Base-by-base conservation (phyloP, 2,329 filamentous ascomycete genomes). In the Helminthosporium solani region DNA sequence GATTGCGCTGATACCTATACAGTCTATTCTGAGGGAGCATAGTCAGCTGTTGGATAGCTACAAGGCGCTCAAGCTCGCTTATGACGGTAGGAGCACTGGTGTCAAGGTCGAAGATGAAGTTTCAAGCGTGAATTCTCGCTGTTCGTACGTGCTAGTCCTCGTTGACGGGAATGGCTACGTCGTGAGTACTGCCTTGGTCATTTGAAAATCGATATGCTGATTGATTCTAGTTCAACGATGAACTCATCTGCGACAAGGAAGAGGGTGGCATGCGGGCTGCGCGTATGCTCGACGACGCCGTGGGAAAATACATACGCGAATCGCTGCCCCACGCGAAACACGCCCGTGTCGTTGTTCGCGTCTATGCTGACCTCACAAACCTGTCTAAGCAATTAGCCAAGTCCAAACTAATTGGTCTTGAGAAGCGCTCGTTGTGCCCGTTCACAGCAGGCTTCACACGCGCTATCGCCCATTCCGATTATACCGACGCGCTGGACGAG, bases 101-200 rank as follows among this genome's bases (percentile, higher is more conserved):
- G 70, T 45, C 2, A 27, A 23, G 3, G 38, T 75, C 53, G 75
- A 66, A 61, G 31, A 33, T 12, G 15, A 25, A 33, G 40, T 35
- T 34, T 46, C 44, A 49, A 25, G 58, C 37, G 23, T 43, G 14
- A 44, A 38, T 25, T 69, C 79, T 19, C 75, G 77, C 16, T 80
- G 79, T 49, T 77, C 81, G 0, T 85, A 84, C 53, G 80, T 81
- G 1, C 70, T 85, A 2, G 77, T 85, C 6, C 68, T 86, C 0
- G 68, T 86, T 11, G 82, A 86, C 46, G 83, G 81, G 16, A 81
- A 86, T 63, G 80, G 79, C 38, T 84, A 84, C 55, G 57, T 77
- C 18, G 62, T 65, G 35, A 37, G 56, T 45, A 7, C 2, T 16
- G 9, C 20, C 58, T 25, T 6, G 3, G 5, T 34, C 20, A 8